phyloP scores from a whole-genome alignment of 2,329 filamentous ascomycete genomes.

The Remersonia thermophila region DNA sequence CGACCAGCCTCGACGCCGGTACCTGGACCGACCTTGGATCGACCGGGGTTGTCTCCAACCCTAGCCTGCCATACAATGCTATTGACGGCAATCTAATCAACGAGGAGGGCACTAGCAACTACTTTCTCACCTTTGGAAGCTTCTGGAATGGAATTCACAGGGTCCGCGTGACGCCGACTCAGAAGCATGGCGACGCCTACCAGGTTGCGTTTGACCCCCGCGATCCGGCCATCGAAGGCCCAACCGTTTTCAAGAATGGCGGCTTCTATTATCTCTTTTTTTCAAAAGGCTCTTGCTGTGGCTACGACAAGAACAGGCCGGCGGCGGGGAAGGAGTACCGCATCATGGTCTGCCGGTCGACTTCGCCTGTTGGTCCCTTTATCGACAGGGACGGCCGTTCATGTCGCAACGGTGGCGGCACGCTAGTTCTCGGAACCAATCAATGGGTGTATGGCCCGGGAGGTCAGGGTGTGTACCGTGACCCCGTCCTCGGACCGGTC shows the following conservation, averaged over 20 bases:
- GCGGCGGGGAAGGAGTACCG: constrained; percentile 47
- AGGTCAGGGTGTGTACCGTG: constrained; percentile 47
- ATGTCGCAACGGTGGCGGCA: constrained; percentile 45
- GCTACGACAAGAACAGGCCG: constrained; percentile 36
- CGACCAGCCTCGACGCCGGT: constrained; percentile 20
- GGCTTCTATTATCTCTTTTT: constrained; percentile 52
- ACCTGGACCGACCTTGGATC: constrained; percentile 41
- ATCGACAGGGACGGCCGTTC: constrained; percentile 38
- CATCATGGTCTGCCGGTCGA: constrained; percentile 47
- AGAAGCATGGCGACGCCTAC: constrained; percentile 10
- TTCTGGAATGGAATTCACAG: constrained; percentile 50
- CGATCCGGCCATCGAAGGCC: constrained; percentile 38
- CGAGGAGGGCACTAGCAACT: constrained; percentile 23
- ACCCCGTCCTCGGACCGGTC: constrained; percentile 29
- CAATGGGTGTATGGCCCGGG: constrained; percentile 49
- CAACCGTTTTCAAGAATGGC: constrained; percentile 40
- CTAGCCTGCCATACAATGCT: constrained; percentile 33
- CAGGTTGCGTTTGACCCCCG: constrained; percentile 42
- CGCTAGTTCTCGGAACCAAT: constrained; percentile 44
- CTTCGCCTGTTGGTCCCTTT: constrained; percentile 37
- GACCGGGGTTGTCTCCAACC: constrained; percentile 30
- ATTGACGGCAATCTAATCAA: constrained; percentile 37
- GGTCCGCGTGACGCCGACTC: constrained; percentile 31
- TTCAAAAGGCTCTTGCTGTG: constrained; percentile 46
- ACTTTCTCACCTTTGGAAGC: constrained; percentile 42